phyloP scores from a whole-genome alignment of 352 stramenopile species.

The Phytophthora lateralis region DNA sequence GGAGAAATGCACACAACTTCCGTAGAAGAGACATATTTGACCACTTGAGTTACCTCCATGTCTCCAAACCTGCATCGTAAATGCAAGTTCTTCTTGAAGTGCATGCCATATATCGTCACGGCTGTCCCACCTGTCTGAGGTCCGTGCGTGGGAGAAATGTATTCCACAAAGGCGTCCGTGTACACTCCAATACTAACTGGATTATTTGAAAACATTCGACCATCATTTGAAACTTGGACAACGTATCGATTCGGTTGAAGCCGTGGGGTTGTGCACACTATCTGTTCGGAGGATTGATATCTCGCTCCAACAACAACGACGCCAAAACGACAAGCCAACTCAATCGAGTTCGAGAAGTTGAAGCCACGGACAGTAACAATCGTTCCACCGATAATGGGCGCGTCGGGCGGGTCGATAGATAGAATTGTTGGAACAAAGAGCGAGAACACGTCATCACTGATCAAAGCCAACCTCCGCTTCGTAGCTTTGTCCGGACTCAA shows the following conservation, averaged over 20 bases:
- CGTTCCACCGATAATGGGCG: constrained; percentile 50
- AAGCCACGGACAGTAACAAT: constrained; percentile 72
- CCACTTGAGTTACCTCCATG: constrained; percentile 37
- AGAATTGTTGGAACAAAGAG: constrained; percentile 20
- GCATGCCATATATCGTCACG: constrained; percentile 84
- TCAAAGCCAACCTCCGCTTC: constrained; percentile 4
- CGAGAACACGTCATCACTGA: not conserved
- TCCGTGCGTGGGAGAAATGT: constrained; percentile 72
- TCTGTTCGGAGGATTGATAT: constrained; percentile 50
- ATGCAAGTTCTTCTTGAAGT: constrained; percentile 67
- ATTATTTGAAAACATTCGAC: constrained; percentile 60
- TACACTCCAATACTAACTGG: constrained; percentile 71
- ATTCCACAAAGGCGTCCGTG: constrained; percentile 70
- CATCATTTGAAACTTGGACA: constrained; percentile 86
- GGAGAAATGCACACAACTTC: constrained; percentile 75
- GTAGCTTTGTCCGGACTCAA: constrained; percentile 24
- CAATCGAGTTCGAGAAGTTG: constrained; percentile 76
- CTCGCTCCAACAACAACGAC: constrained; percentile 43
- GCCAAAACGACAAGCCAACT: constrained; percentile 89
- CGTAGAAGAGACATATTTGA: constrained; percentile 73
- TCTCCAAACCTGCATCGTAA: constrained; percentile 87
- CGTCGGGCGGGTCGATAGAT: constrained; percentile 22
- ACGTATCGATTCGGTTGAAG: constrained; percentile 57
- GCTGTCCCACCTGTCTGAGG: constrained; percentile 77
- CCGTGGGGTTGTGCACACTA: constrained; percentile 72